A percentile compares a stretch with the other conserved stretches of the same genome.
Evolutionary conservation across 2,329 filamentous ascomycete species (phyloP).

Genomic region (Botryotinia convoluta): DNA sequence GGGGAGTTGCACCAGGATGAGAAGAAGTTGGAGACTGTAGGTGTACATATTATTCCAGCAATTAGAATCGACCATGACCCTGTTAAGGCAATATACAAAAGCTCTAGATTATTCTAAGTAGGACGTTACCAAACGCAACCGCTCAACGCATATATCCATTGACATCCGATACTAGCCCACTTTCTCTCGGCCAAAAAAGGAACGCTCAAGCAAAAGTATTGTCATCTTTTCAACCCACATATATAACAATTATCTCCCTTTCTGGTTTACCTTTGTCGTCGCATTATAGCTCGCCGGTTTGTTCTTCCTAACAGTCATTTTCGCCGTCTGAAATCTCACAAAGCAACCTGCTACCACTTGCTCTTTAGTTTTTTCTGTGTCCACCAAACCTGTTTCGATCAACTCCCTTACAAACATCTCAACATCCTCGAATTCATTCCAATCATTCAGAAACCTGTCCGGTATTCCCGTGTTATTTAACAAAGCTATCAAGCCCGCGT

Average conservation of each 20-base stretch:
- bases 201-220: neutral
- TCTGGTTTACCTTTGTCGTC: neutral
- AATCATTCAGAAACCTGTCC: constrained; percentile 26
- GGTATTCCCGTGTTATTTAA: constrained; percentile 30
- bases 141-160: neutral
- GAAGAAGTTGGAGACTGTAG: neutral
- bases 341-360: constrained; percentile 23
- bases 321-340: constrained; percentile 22
- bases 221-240: neutral
- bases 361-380: constrained; percentile 15
- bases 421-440: constrained; percentile 29
- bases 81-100: neutral
- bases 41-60: neutral
- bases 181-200: neutral
- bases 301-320: constrained; percentile 21
- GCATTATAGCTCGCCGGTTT: constrained; percentile 19
- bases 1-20: neutral
- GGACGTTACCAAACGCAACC: neutral
- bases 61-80: neutral
- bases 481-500: constrained; percentile 26
- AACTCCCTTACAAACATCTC: constrained; percentile 24
- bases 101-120: neutral
- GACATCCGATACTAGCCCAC: neutral
- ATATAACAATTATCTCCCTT: neutral
- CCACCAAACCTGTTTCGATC: constrained; percentile 23